Evolutionary conservation across 2,329 filamentous ascomycete species (phyloP).

Genomic region (Cordyceps javanica): DNA sequence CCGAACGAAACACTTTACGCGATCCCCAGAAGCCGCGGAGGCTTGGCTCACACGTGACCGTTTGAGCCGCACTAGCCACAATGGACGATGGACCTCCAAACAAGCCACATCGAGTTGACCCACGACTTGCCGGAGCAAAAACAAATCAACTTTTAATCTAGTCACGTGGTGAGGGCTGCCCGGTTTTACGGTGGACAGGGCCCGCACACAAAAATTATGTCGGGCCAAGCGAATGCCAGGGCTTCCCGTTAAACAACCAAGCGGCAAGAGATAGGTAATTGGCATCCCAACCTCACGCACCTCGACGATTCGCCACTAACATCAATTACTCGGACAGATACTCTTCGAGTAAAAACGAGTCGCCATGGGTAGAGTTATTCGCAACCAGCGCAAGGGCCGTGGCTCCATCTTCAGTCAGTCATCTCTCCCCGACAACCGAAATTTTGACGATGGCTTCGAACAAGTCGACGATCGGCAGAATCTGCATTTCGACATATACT

Average conservation of each 20-base stretch:
- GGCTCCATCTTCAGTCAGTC: constrained; percentile 53
- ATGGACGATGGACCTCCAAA: too few species aligned
- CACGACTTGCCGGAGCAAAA: neutral
- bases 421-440: constrained; percentile 12
- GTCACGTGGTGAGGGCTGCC: constrained; percentile 33
- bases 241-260: constrained; percentile 33
- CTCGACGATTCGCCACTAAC: constrained; percentile 23
- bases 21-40: neutral
- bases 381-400: constrained; percentile 59
- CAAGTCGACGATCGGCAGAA: constrained; percentile 13
- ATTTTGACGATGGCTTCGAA: constrained; percentile 11
- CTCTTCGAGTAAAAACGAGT: constrained; percentile 31
- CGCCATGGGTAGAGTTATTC: constrained; percentile 55
- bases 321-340: constrained; percentile 18
- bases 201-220: constrained; percentile 35
- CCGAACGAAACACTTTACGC: constrained; percentile 7
- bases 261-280: constrained; percentile 35
- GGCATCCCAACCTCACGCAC: constrained; percentile 15
- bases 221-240: constrained; percentile 21
- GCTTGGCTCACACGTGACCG: neutral
- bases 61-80: neutral
- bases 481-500: constrained; percentile 20
- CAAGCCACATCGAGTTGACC: constrained; percentile 5
- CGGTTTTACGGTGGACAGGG: constrained; percentile 15
- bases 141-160: neutral